phyloP scores from a whole-genome alignment of 1,284 basidiomycete species.

The Abortiporus biennis region DNA sequence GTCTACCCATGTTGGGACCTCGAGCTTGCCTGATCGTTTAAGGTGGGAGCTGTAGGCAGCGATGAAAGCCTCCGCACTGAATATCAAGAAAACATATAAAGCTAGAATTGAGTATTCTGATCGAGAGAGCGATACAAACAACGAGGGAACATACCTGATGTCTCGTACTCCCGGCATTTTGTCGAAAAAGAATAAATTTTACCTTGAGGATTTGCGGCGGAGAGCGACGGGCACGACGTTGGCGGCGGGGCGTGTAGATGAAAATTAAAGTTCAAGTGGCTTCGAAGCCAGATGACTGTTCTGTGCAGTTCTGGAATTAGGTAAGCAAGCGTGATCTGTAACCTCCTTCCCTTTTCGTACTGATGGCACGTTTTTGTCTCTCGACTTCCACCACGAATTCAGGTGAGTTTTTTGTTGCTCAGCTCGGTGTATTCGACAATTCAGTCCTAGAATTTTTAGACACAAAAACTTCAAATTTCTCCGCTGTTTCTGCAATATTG shows the following conservation, averaged over 20 bases:
- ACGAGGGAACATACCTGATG: conserved; percentile 58
- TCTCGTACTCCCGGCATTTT: conserved; percentile 93
- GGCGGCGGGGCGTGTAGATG: conserved; percentile 27
- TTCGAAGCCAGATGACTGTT: conserved; percentile 28
- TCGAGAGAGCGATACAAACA: no score
- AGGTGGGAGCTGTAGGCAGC: conserved; percentile 89
- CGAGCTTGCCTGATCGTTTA: conserved; percentile 95
- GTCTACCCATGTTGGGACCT: conserved; percentile 99
- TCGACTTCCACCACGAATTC: no score
- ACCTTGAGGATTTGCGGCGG: conserved; percentile 40
- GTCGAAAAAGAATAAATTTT: conserved; percentile 25
- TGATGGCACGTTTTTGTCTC: no score
- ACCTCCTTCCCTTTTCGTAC: conserved; percentile 1
- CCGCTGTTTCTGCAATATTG: no score
- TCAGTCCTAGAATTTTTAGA: no score
- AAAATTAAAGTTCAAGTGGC: conserved; percentile 31
- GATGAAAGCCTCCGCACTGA: conserved; percentile 88
- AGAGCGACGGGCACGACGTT: conserved; percentile 35
- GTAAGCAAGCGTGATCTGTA: conserved; percentile 3
- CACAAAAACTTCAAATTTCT: no score
- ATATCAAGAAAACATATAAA: conserved; percentile 5
- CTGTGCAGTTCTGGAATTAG: conserved; percentile 27
- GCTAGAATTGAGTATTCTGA: no score
- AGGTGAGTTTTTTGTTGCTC: no score
- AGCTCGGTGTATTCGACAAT: no score